Evolutionary conservation across 768 basidiomycete species (phyloP).

Genomic region (Piloderma croceum): DNA sequence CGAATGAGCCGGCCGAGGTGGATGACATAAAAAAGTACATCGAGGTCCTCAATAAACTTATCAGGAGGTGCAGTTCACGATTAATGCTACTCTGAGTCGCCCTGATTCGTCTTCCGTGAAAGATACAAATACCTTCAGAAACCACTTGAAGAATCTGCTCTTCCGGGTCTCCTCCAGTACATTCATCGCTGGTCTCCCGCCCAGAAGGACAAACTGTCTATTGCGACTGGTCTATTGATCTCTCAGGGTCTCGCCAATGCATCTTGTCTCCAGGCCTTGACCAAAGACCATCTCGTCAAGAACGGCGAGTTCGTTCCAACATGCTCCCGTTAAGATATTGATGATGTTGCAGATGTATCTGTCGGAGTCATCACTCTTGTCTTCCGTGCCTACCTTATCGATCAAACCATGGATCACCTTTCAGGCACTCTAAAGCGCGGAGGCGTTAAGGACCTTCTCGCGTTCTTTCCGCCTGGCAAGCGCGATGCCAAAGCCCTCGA

Average conservation of each 20-base stretch:
- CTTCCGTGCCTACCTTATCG: slow-evolving; percentile 74
- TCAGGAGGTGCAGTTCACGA: slow-evolving; percentile 63
- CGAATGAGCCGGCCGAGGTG: slow-evolving; percentile 69
- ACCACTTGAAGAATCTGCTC: slow-evolving; percentile 81
- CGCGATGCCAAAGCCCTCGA: slow-evolving; percentile 71
- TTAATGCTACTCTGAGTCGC: background rate
- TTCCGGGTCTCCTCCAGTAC: slow-evolving; percentile 84
- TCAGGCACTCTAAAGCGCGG: slow-evolving; percentile 76
- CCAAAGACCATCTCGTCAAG: slow-evolving; percentile 93
- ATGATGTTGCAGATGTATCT: slow-evolving; percentile 55
- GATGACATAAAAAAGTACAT: slow-evolving; percentile 90
- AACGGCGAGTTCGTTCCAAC: slow-evolving; percentile 53
- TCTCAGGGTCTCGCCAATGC: slow-evolving; percentile 79
- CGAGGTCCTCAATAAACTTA: slow-evolving; percentile 92
- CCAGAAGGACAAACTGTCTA: slow-evolving; percentile 79
- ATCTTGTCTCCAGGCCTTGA: slow-evolving; percentile 71
- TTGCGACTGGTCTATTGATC: slow-evolving; percentile 76
- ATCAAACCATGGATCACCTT: slow-evolving; percentile 89
- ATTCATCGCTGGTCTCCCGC: slow-evolving; percentile 75
- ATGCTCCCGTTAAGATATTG: background rate
- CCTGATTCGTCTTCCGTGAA: slow-evolving; percentile 10
- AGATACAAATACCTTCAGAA: slow-evolving; percentile 99
- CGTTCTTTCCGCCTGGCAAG: slow-evolving; percentile 84
- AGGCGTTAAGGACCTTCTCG: slow-evolving; percentile 77
- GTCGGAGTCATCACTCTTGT: slow-evolving; percentile 70